Evolutionary conservation across 148 eudicot genomes (phyloP).

Genomic region (Camellia lanceoleosa): DNA sequence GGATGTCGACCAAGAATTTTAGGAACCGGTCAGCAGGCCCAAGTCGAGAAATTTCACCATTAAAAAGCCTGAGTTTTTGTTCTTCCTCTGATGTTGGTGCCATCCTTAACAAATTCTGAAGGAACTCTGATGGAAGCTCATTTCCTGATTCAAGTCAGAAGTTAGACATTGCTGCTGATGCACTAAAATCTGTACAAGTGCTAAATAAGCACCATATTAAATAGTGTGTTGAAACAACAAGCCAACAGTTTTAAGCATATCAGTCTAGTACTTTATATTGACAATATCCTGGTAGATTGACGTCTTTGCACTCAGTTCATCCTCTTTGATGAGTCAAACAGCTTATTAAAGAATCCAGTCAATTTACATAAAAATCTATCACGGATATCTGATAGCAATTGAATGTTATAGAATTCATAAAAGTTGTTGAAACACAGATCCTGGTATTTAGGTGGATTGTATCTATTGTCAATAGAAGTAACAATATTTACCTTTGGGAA

Average conservation of each 20-base stretch:
- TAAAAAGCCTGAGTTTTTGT: constrained; percentile 58
- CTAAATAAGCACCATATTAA: background rate
- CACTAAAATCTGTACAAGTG: background rate
- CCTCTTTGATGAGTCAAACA: background rate
- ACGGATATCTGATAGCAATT: background rate
- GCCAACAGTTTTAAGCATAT: background rate
- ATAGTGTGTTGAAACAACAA: background rate
- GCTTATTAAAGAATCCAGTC: background rate
- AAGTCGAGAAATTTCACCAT: constrained; percentile 58
- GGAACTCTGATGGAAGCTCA: constrained; percentile 76
- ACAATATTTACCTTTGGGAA: background rate
- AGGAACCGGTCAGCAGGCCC: constrained; percentile 84
- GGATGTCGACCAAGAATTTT: constrained; percentile 65
- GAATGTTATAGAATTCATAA: background rate
- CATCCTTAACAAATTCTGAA: constrained; percentile 74
- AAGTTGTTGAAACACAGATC: background rate
- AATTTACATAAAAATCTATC: background rate
- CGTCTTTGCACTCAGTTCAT: background rate
- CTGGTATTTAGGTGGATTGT: background rate
- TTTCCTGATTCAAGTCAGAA: constrained; percentile 36
- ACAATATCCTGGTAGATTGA: background rate
- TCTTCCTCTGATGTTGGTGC: constrained; percentile 77
- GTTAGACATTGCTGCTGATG: background rate
- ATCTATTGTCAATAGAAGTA: background rate
- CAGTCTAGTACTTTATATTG: background rate